Conservation (phyloP, 2,329 filamentous ascomycete species). For the Ophiostoma piceae region DNA sequence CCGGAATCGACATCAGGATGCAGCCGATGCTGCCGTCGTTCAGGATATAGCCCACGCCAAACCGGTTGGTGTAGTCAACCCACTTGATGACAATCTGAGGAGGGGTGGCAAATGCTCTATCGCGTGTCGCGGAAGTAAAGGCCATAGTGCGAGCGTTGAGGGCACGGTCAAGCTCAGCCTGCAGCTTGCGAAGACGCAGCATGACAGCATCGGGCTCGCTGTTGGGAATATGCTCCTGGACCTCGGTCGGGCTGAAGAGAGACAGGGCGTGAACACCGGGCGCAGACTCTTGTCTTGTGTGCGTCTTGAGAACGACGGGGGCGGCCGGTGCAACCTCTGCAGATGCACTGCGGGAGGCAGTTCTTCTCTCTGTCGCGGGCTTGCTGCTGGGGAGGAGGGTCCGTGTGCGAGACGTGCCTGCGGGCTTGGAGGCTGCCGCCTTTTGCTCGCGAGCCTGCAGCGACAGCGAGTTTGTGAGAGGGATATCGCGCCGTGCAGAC, state of each 20-base stretch:
- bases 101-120: slow-evolving; percentile 54
- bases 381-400: slow-evolving; percentile 26
- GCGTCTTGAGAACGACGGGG: background rate
- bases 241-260: slow-evolving; percentile 53
- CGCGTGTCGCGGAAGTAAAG: slow-evolving; percentile 48
- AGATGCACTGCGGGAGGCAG: slow-evolving; percentile 11
- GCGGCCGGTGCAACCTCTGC: slow-evolving; percentile 13
- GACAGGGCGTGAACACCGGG: slow-evolving; percentile 35
- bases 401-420: slow-evolving; percentile 14
- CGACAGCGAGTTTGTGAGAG: slow-evolving; percentile 25
- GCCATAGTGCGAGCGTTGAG: slow-evolving; percentile 60
- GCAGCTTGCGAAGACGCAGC: slow-evolving; percentile 50
- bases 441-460: slow-evolving; percentile 28
- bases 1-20: slow-evolving; percentile 53
- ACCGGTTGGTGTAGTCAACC: slow-evolving; percentile 86
- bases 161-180: slow-evolving; percentile 56
- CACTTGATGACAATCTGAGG: slow-evolving; percentile 68
- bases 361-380: slow-evolving; percentile 16
- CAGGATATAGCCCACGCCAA: slow-evolving; percentile 76
- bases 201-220: slow-evolving; percentile 56
- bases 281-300: slow-evolving; percentile 4
- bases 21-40: slow-evolving; percentile 77
- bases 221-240: slow-evolving; percentile 45
- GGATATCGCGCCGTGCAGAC: slow-evolving; percentile 24
- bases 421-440: background rate